Evolutionary conservation across 805 yeast species (phyloP).

Genomic region (Cyberlindnera xylosilytica): DNA sequence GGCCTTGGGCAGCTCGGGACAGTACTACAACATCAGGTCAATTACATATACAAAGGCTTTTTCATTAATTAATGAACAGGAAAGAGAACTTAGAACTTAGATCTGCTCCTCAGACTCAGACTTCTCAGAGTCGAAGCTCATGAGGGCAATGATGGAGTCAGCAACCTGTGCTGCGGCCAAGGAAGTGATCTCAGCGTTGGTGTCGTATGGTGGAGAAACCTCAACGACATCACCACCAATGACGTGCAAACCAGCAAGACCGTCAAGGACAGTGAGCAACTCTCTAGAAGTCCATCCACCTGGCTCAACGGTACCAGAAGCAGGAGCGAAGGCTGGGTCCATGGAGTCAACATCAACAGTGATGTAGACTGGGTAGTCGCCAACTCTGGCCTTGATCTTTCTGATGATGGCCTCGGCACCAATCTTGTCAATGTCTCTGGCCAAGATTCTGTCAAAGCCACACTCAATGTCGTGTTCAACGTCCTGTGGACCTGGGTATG

Average conservation of each 20-base stretch:
- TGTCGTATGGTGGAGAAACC: constrained; percentile 60
- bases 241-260: constrained; percentile 42
- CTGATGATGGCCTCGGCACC: constrained; percentile 38
- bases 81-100: too few relatives aligned
- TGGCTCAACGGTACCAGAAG: constrained; percentile 50
- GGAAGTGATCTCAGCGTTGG: constrained; percentile 60
- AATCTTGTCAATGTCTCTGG: constrained; percentile 43
- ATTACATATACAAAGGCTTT: too few relatives aligned
- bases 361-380: constrained; percentile 41
- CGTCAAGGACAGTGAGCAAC: constrained; percentile 39
- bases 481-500: constrained; percentile 40
- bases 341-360: constrained; percentile 49
- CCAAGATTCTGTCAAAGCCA: constrained; percentile 46
- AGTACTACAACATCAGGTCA: too few relatives aligned
- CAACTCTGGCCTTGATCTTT: constrained; percentile 35
- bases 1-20: too few relatives aligned
- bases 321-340: constrained; percentile 52
- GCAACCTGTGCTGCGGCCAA: constrained; percentile 64
- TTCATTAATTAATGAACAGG: too few relatives aligned
- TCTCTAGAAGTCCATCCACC: constrained; percentile 54
- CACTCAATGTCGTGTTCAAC: constrained; percentile 44
- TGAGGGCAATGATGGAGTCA: constrained; percentile 42
- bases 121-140: constrained; percentile 30
- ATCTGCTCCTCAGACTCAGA: constrained; percentile 1
- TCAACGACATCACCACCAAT: constrained; percentile 54